Percentiles rank a stretch among this genome's conserved stretches.
These are phyloP conservation scores for Amanita phalloides DNA, from an alignment of 768 basidiomycete genomes.

Conservation along the genomic window DNA sequence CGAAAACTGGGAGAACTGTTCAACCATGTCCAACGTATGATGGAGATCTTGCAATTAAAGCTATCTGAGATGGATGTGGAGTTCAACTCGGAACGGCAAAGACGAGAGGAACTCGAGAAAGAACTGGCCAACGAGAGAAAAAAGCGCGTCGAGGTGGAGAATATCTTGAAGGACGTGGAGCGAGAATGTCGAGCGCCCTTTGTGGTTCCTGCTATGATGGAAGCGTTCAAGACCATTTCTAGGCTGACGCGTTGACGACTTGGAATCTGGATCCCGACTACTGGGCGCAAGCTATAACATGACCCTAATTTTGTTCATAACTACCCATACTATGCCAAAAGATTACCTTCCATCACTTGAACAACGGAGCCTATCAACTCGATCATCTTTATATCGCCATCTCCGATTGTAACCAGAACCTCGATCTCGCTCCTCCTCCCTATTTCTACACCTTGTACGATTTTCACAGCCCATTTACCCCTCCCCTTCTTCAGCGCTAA, in stretches of 20 bases:
- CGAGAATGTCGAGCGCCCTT: slow-evolving; percentile 43
- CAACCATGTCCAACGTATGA: not conserved
- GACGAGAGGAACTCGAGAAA: not conserved
- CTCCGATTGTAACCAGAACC: slow-evolving; percentile 21
- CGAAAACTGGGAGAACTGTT: not conserved
- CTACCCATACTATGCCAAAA: slow-evolving; percentile 1
- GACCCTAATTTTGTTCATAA: too few species aligned
- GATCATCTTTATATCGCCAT: slow-evolving; percentile 19
- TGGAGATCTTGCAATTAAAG: not conserved
- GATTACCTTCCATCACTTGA: slow-evolving; percentile 26
- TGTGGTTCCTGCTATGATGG: slow-evolving; percentile 43
- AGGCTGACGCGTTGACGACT: slow-evolving; percentile 32
- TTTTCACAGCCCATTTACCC: slow-evolving; percentile 24
- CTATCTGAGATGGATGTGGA: not conserved
- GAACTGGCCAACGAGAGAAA: slow-evolving; percentile 25
- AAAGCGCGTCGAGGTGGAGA: slow-evolving; percentile 31
- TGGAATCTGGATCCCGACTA: slow-evolving; percentile 10
- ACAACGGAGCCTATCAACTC: slow-evolving; percentile 29
- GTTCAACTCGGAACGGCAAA: not conserved
- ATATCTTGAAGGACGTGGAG: slow-evolving; percentile 32
- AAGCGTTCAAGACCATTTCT: slow-evolving; percentile 40
- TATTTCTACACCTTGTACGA: slow-evolving; percentile 37
- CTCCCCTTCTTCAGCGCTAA: slow-evolving; percentile 23
- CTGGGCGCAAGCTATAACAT: not conserved
- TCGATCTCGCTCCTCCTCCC: slow-evolving; percentile 31